These are phyloP conservation scores for Vaccinium darrowii DNA, from an alignment of 148 eudicot species.

Conservation along the genomic window DNA sequence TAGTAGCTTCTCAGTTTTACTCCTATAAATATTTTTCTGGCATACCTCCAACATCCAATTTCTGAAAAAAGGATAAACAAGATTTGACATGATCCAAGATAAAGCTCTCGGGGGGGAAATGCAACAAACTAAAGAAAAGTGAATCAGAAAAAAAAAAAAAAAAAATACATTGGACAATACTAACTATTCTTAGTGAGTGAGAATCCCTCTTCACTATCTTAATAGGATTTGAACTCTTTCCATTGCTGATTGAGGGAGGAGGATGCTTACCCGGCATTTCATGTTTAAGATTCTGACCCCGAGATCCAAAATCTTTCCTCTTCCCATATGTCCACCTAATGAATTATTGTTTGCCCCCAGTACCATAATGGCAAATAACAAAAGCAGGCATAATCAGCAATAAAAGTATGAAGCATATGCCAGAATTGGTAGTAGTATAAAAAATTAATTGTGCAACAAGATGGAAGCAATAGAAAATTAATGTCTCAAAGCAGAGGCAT, in stretches of 20 bases:
- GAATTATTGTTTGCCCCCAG: background rate
- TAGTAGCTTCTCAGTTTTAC: background rate
- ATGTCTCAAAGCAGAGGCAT: background rate
- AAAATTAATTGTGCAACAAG: background rate
- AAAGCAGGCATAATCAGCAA: background rate
- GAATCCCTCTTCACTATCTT: conserved; percentile 82
- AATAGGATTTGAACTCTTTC: conserved; percentile 64
- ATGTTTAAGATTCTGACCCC: conserved; percentile 80
- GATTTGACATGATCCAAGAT: background rate
- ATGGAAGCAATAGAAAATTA: background rate
- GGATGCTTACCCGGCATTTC: conserved; percentile 57
- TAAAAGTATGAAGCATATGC: background rate
- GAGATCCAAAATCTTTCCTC: conserved; percentile 63
- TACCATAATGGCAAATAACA: background rate
- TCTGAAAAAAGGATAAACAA: conserved; percentile 45
- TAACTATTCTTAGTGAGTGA: conserved; percentile 69
- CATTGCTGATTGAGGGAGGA: conserved; percentile 39
- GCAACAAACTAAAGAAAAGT: background rate
- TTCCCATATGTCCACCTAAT: conserved; percentile 55
- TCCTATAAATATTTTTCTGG: conserved; percentile 55
- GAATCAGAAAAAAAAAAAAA: background rate
- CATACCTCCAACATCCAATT: conserved; percentile 74
- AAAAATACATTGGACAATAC: background rate
- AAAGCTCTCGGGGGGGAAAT: conserved; percentile 7
- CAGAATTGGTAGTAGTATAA: background rate